Conservation (phyloP, 1,284 basidiomycete genomes). For the Heterobasidion parviporum region DNA sequence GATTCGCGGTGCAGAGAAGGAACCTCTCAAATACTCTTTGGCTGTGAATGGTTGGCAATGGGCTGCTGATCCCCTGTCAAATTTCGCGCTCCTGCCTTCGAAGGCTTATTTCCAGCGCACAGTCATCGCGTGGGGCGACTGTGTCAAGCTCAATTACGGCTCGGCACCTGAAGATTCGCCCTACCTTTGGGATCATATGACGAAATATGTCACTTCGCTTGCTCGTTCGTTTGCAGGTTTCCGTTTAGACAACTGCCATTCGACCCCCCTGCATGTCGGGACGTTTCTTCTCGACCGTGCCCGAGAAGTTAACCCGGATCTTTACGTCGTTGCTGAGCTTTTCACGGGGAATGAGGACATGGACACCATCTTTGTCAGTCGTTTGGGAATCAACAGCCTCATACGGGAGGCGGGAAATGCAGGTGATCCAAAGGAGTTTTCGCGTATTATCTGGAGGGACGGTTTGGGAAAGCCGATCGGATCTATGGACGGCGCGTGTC, state of each 20-base stretch:
- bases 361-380: slow-evolving; percentile 85
- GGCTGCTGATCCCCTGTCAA: slow-evolving; percentile 89
- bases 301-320: slow-evolving; percentile 79
- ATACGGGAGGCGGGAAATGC: slow-evolving; percentile 91
- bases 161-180: slow-evolving; percentile 73
- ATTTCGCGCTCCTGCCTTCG: slow-evolving; percentile 94
- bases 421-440: slow-evolving; percentile 81
- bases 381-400: slow-evolving; percentile 86
- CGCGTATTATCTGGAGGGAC: slow-evolving; percentile 77
- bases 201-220: slow-evolving; percentile 73
- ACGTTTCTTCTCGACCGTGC: slow-evolving; percentile 88
- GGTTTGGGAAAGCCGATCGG: slow-evolving; percentile 89
- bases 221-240: slow-evolving; percentile 89
- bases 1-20: slow-evolving; percentile 51
- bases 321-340: slow-evolving; percentile 94
- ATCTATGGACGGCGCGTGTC: slow-evolving; percentile 85
- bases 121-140: slow-evolving; percentile 97
- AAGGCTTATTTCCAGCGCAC: slow-evolving; percentile 94
- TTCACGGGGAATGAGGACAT: slow-evolving; percentile 95
- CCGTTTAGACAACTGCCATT: slow-evolving; percentile 97
- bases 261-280: slow-evolving; percentile 93
- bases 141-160: slow-evolving; percentile 95
- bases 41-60: slow-evolving; percentile 99
- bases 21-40: slow-evolving; percentile 68
- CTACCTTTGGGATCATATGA: slow-evolving; percentile 94